A percentile compares a stretch with the other conserved stretches of the same genome.
These are phyloP conservation scores for Aspergillus nidulans DNA, from an alignment of 495 filamentous ascomycete genomes.

Conservation along the genomic window DNA sequence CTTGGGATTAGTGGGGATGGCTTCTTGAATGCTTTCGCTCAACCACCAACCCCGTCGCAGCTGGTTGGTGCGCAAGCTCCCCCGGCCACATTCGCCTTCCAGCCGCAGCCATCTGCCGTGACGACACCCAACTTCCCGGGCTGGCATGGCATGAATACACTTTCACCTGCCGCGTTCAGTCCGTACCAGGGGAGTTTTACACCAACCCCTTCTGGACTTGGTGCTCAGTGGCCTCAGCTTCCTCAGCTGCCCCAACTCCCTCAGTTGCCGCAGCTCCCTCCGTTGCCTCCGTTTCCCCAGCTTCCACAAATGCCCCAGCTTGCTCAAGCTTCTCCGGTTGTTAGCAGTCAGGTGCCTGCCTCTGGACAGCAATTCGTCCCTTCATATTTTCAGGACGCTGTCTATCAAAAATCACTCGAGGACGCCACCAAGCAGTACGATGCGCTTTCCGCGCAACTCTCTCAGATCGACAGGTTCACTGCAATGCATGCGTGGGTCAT, in stretches of 20 bases:
- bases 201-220: neutral
- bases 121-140: conserved; percentile 6
- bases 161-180: conserved; percentile 5
- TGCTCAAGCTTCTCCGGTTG: neutral
- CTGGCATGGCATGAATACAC: conserved; percentile 4
- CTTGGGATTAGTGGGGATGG: neutral
- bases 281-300: neutral
- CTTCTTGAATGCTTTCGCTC: conserved; percentile 4
- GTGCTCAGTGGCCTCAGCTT: conserved; percentile 11
- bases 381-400: conserved; percentile 5
- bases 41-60: conserved; percentile 15
- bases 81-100: neutral
- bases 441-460: conserved; percentile 28
- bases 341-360: neutral
- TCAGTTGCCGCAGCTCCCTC: neutral
- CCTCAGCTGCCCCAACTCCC: neutral
- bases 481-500: conserved; percentile 37
- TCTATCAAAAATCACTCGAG: conserved; percentile 17
- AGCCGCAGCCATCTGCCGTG: conserved; percentile 6
- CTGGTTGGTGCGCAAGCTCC: conserved; percentile 5
- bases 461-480: conserved; percentile 35
- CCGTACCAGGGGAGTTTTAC: conserved; percentile 12
- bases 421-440: conserved; percentile 24
- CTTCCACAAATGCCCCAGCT: neutral
- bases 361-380: conserved; percentile 9